These are phyloP conservation scores for Yamadazyma atlantica DNA, from an alignment of 1,139 yeast genomes.

Conservation along the genomic window DNA sequence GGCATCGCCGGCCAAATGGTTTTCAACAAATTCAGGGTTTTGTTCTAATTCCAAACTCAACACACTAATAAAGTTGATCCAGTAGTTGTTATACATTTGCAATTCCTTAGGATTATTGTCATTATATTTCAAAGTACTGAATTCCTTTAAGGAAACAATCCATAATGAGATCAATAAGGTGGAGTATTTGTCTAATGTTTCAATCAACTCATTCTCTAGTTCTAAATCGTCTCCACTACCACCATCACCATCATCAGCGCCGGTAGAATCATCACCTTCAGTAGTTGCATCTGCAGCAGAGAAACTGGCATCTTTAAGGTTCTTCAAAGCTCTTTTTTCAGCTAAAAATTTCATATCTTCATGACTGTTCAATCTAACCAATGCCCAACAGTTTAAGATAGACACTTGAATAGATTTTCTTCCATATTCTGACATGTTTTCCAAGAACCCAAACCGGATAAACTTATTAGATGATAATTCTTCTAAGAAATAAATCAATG, in stretches of 20 bases:
- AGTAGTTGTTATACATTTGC: conserved; percentile 59
- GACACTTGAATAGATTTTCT: conserved; percentile 67
- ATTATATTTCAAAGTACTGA: conserved; percentile 64
- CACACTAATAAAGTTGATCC: conserved; percentile 81
- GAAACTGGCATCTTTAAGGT: neutral
- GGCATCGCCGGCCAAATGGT: conserved; percentile 57
- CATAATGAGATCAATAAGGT: conserved; percentile 70
- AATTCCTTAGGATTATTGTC: conserved; percentile 44
- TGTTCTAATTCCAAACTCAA: conserved; percentile 64
- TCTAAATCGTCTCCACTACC: conserved; percentile 21
- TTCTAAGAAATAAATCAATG: conserved; percentile 68
- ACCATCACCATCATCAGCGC: conserved; percentile 27
- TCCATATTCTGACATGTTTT: conserved; percentile 50
- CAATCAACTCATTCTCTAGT: conserved; percentile 33
- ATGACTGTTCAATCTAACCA: conserved; percentile 54
- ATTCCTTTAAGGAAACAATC: conserved; percentile 75
- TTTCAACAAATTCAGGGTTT: conserved; percentile 43
- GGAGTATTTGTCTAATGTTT: conserved; percentile 59
- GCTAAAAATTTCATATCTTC: conserved; percentile 18
- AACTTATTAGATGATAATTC: conserved; percentile 52
- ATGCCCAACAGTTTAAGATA: conserved; percentile 87
- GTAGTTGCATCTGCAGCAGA: neutral
- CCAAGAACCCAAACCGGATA: conserved; percentile 42
- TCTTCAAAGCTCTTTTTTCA: neutral
- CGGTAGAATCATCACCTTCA: conserved; percentile 7